A percentile compares a stretch with the other conserved stretches of the same genome.
phyloP scores from a whole-genome alignment of 768 basidiomycete genomes.

The Boletus bicolor region DNA sequence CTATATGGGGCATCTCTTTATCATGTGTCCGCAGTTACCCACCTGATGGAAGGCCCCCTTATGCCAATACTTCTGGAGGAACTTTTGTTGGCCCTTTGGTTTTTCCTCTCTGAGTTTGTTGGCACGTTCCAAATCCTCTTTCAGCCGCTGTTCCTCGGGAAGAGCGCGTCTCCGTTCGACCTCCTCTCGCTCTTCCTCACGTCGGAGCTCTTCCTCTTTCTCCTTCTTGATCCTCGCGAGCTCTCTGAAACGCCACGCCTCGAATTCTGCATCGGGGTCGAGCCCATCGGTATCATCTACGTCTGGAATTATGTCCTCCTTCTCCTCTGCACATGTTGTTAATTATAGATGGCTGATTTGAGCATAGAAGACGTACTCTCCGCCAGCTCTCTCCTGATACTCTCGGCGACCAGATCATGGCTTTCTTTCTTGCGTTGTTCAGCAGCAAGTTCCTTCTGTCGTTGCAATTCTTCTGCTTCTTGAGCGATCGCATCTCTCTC shows the following conservation, averaged over 20 bases:
- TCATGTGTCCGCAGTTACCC: conserved; percentile 16
- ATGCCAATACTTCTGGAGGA: conserved; percentile 98
- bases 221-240: conserved; percentile 91
- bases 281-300: conserved; percentile 94
- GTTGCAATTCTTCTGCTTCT: conserved; percentile 72
- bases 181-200: conserved; percentile 87
- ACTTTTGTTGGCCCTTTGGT: conserved; percentile 87
- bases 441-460: conserved; percentile 67
- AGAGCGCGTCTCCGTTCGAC: conserved; percentile 87
- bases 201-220: conserved; percentile 79
- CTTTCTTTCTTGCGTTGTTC: conserved; percentile 86
- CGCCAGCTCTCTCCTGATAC: conserved; percentile 84
- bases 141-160: conserved; percentile 89
- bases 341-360: background rate
- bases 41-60: conserved; percentile 99
- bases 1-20: conserved; percentile 2
- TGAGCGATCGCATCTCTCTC: conserved; percentile 65
- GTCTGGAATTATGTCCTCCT: conserved; percentile 77
- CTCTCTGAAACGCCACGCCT: conserved; percentile 94
- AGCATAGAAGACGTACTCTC: conserved; percentile 62
- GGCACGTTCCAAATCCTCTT: conserved; percentile 88
- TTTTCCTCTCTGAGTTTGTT: conserved; percentile 81
- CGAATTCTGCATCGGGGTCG: conserved; percentile 87
- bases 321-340: conserved; percentile 64
- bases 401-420: conserved; percentile 92